Evolutionary conservation across 2,329 filamentous ascomycete genomes (phyloP), one percentile per base, ranked within the genome.

Genomic region (Monosporascus sp.): DNA sequence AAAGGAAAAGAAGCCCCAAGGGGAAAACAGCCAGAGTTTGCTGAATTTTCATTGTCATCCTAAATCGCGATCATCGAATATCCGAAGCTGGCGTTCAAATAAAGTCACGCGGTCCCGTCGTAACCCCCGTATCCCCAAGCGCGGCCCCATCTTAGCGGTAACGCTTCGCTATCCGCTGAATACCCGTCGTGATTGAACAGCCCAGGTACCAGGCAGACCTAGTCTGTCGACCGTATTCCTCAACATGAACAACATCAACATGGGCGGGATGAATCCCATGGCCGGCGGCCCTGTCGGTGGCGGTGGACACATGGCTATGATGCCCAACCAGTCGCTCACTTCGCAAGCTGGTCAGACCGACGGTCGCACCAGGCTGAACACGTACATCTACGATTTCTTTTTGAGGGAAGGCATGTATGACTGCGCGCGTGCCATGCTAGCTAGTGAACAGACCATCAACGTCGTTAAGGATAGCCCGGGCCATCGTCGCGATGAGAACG

Each of bases 301-400:
- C 60, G 76, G 75, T 52, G 65, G 61, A 22, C 78, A 79, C 37
- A 81, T 85, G 66, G 79, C 80, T 66, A 86, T 87, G 79, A 87
- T 87, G 84, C 43, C 43, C 14, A 84, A 82, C 67, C 86, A 84
- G 66, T 48, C 59, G 16, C 53, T 64, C n/a, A 59, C 57, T 74
- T 78, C 65, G 69, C 64, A 60, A 52, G 62, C 64, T 56, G 59
- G 60, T 17, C 63, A 65, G 54, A 62, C 58, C 56, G 59, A 71
- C 74, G 57, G 73, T 59, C 82, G 80, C 59, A 74, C 78, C 48
- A 74, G 85, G 55, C 79, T 94, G 50, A 92, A 93, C 74, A 93
- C 89, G 20, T 92, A 92, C 70, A 94, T 94, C 61, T 94, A 93
- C 78, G 89, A 94, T 67, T 93, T 94, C 70, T 93, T 97, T 60